These are phyloP conservation scores for Annulohypoxylon nitens DNA, from an alignment of 495 filamentous ascomycete genomes.

Conservation along the genomic window DNA sequence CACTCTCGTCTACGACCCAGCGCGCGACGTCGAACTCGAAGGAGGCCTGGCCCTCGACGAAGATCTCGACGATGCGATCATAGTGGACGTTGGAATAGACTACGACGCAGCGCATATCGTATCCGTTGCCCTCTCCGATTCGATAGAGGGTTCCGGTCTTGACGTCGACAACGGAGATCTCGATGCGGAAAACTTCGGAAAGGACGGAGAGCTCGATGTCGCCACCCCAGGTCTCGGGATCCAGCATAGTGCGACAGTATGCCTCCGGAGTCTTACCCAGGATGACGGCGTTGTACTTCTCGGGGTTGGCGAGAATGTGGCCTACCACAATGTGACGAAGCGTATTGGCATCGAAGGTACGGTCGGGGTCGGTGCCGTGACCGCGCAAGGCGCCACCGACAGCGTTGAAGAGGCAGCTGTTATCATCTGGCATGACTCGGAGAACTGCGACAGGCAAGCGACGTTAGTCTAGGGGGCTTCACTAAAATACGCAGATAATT, in stretches of 20 bases:
- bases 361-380: constrained; percentile 57
- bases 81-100: constrained; percentile 97
- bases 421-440: constrained; percentile 97
- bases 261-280: constrained; percentile 79
- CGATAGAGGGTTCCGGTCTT: constrained; percentile 68
- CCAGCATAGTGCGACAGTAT: constrained; percentile 89
- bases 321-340: constrained; percentile 86
- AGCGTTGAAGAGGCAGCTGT: constrained; percentile 94
- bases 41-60: constrained; percentile 68
- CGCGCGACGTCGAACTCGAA: constrained; percentile 78
- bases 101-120: constrained; percentile 76
- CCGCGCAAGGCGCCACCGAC: constrained; percentile 78
- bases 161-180: constrained; percentile 86
- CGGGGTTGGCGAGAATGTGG: constrained; percentile 78
- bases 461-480: background rate
- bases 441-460: constrained; percentile 66
- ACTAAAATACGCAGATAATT: constrained; percentile 21
- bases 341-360: constrained; percentile 70
- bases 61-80: constrained; percentile 85
- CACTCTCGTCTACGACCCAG: constrained; percentile 75
- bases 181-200: constrained; percentile 85
- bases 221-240: constrained; percentile 88
- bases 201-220: constrained; percentile 90
- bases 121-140: constrained; percentile 79
- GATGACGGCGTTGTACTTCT: constrained; percentile 78